Percentiles rank a stretch among this genome's conserved stretches.
Evolutionary conservation across 2,329 filamentous ascomycete species (phyloP).

Genomic region (Davidsoniella eucalypti): DNA sequence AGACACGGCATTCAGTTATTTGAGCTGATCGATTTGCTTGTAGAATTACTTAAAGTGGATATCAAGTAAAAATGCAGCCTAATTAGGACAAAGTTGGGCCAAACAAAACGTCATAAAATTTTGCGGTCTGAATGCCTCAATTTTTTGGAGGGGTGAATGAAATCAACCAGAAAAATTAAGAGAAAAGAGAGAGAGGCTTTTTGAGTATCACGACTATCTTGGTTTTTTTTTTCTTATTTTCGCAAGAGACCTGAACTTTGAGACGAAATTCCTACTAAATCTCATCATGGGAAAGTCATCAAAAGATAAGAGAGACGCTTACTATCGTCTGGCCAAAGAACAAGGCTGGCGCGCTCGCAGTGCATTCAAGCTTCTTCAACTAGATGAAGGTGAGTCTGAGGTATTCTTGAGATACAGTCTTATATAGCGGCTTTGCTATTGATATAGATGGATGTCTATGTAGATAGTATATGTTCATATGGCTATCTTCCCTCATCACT

Average conservation of each 20-base stretch:
- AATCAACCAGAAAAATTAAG: not conserved
- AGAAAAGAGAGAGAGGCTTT: not conserved
- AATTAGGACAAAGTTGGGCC: too few relatives aligned
- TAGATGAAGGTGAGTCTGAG: slow-evolving; percentile 51
- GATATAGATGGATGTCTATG: not conserved
- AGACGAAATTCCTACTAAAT: not conserved
- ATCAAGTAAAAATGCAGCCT: too few relatives aligned
- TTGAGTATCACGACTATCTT: not conserved
- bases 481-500: not conserved
- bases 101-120: not conserved
- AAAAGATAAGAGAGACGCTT: slow-evolving; percentile 96
- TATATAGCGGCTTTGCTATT: not conserved
- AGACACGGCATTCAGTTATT: too few relatives aligned
- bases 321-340: slow-evolving; percentile 94
- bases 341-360: slow-evolving; percentile 95
- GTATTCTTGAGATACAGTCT: not conserved
- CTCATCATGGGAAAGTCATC: slow-evolving; percentile 79
- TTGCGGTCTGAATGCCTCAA: not conserved
- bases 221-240: not conserved
- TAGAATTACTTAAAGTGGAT: too few relatives aligned
- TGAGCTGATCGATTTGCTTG: too few relatives aligned
- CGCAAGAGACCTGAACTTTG: too few relatives aligned
- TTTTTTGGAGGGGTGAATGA: not conserved
- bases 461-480: not conserved
- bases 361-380: slow-evolving; percentile 90